A percentile compares a stretch with the other conserved stretches of the same genome.
phyloP scores from a whole-genome alignment of 257 asterid species.

The Nicotiana undulata region DNA sequence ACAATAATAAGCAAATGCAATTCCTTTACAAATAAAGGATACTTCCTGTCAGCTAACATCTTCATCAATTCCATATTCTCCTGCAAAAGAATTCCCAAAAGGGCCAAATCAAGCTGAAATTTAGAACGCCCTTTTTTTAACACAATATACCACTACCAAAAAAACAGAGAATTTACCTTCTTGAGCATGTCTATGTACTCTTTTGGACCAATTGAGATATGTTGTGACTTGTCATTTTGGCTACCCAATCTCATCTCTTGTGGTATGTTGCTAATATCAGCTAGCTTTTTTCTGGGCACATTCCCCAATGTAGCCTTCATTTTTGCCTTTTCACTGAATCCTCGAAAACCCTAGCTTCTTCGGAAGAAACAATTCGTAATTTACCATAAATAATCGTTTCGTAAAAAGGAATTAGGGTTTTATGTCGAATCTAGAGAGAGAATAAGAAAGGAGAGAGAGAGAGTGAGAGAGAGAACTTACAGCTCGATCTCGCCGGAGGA shows the following conservation, averaged over 20 bases:
- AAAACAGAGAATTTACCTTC: slow-evolving; percentile 26
- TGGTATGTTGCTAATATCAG: slow-evolving; percentile 62
- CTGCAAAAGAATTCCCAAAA: slow-evolving; percentile 22
- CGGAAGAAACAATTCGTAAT: neutral
- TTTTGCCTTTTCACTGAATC: neutral
- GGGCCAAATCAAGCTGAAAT: slow-evolving; percentile 5
- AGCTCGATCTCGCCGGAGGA: neutral
- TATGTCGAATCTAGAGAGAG: neutral
- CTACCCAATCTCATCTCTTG: slow-evolving; percentile 17
- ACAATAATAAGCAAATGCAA: neutral
- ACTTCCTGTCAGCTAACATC: slow-evolving; percentile 61
- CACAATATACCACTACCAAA: neutral
- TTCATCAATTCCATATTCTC: slow-evolving; percentile 45
- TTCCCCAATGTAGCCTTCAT: slow-evolving; percentile 20
- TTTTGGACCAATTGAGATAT: slow-evolving; percentile 16
- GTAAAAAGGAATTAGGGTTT: neutral
- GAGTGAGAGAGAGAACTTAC: neutral
- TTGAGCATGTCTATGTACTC: slow-evolving; percentile 41
- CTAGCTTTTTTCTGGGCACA: slow-evolving; percentile 43
- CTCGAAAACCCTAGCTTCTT: neutral
- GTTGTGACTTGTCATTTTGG: slow-evolving; percentile 29
- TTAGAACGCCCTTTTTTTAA: neutral
- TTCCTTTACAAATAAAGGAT: slow-evolving; percentile 26
- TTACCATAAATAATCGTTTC: neutral
- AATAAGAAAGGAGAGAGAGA: neutral